Conservation (phyloP, 2,329 filamentous ascomycete species). For the Aspergillus costaricaensis region DNA sequence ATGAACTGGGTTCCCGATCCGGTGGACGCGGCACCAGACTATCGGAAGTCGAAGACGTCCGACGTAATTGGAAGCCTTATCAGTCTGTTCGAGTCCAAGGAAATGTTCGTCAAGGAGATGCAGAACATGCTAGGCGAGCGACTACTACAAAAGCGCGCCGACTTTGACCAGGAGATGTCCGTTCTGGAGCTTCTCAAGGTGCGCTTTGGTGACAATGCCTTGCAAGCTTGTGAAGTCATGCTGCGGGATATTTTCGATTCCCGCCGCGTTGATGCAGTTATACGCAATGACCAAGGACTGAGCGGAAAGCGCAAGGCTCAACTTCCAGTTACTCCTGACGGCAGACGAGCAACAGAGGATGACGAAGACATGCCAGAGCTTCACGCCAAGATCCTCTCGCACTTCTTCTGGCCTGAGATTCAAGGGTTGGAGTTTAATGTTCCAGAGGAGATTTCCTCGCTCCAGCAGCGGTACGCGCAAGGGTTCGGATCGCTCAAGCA, state of each 20-base stretch:
- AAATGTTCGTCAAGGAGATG: constrained; percentile 92
- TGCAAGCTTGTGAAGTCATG: constrained; percentile 98
- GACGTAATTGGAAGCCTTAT: constrained; percentile 92
- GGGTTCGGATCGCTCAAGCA: constrained; percentile 80
- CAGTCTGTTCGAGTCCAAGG: constrained; percentile 82
- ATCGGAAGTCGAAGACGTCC: constrained; percentile 82
- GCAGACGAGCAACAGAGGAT: constrained; percentile 19
- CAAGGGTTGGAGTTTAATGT: constrained; percentile 55
- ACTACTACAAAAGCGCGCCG: constrained; percentile 64
- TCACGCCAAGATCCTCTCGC: constrained; percentile 83
- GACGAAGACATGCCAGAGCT: constrained; percentile 50
- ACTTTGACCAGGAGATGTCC: constrained; percentile 77
- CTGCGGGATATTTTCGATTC: constrained; percentile 89
- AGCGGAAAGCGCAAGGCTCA: constrained; percentile 27
- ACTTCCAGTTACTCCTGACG: constrained; percentile 21
- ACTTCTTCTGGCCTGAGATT: constrained; percentile 89
- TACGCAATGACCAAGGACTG: constrained; percentile 57
- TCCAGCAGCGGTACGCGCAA: constrained; percentile 70
- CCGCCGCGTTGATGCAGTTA: constrained; percentile 67
- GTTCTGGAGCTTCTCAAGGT: constrained; percentile 86
- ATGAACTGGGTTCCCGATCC: constrained; percentile 93
- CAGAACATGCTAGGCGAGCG: constrained; percentile 86
- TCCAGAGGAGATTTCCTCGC: constrained; percentile 48
- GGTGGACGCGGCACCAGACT: constrained; percentile 88
- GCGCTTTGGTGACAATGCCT: constrained; percentile 78